Conservation (phyloP, 208 protist genomes). For the Vickermania ingenoplastis region DNA sequence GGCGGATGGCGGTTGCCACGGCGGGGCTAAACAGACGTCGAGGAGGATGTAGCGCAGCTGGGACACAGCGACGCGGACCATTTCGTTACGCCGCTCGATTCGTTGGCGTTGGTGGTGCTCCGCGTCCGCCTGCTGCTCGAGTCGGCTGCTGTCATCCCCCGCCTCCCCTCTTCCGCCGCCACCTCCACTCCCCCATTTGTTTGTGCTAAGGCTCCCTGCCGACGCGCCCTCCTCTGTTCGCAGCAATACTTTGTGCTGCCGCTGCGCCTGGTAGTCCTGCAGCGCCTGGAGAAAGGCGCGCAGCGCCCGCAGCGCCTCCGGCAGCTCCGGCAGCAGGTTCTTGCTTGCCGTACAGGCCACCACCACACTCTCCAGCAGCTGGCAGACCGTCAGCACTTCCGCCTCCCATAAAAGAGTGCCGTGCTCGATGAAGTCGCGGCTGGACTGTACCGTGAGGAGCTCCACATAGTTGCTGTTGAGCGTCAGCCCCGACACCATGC, state of each 20-base stretch:
- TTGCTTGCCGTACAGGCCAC: slow-evolving; percentile 7
- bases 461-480: slow-evolving; percentile 70
- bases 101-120: background rate
- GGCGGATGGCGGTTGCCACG: background rate
- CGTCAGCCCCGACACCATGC: slow-evolving; percentile 56
- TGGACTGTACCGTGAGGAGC: slow-evolving; percentile 63
- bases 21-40: background rate
- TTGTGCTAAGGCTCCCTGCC: too few species aligned
- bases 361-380: slow-evolving; percentile 40
- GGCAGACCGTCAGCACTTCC: slow-evolving; percentile 54
- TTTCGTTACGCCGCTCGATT: background rate
- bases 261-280: background rate
- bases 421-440: slow-evolving; percentile 48
- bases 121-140: background rate
- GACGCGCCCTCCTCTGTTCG: background rate
- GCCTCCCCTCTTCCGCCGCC: background rate
- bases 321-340: slow-evolving; percentile 30
- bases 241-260: background rate
- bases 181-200: background rate
- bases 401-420: slow-evolving; percentile 68
- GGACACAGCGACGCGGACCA: background rate
- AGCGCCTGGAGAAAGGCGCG: slow-evolving; percentile 6
- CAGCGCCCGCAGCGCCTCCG: slow-evolving; percentile 8
- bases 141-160: background rate
- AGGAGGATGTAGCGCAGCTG: background rate